A percentile compares a stretch with the other conserved stretches of the same genome.
Conservation (phyloP, 1,139 yeast species). For the Hanseniaspora gamundiae region DNA sequence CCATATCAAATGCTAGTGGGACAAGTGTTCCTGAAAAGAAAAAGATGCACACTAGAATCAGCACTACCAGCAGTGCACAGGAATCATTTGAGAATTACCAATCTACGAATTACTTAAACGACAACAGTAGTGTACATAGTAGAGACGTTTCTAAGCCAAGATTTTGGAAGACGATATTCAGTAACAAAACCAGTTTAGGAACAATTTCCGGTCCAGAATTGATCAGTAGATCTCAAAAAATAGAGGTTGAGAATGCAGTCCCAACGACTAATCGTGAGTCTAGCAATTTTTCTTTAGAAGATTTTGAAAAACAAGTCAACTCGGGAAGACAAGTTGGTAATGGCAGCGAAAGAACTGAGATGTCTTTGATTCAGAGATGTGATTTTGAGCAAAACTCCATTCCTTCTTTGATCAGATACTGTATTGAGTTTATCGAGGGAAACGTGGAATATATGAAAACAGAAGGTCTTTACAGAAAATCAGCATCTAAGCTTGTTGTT, state of each 20-base stretch:
- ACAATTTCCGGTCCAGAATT: no score
- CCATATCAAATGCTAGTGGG: background rate
- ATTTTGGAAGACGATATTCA: constrained; percentile 24
- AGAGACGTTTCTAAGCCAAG: constrained; percentile 17
- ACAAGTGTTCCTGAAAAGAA: constrained; percentile 13
- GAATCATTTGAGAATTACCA: no score
- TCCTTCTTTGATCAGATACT: constrained; percentile 62
- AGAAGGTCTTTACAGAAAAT: constrained; percentile 86
- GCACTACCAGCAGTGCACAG: constrained; percentile 3
- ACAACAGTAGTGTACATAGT: background rate
- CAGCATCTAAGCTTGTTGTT: constrained; percentile 61
- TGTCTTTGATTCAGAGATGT: constrained; percentile 44
- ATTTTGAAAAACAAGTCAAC: background rate
- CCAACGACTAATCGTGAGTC: no score
- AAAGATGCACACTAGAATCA: constrained; percentile 7
- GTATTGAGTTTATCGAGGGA: constrained; percentile 67
- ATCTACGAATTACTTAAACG: background rate
- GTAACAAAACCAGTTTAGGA: constrained; percentile 9
- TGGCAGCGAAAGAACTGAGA: no score
- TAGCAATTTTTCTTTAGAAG: background rate
- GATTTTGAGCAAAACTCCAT: constrained; percentile 45
- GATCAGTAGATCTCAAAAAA: background rate
- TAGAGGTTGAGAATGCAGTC: background rate
- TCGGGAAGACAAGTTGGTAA: background rate
- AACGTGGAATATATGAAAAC: constrained; percentile 44